Evolutionary conservation across 2,329 filamentous ascomycete species (phyloP).

Genomic region (Dryadomyces sulphureus): DNA sequence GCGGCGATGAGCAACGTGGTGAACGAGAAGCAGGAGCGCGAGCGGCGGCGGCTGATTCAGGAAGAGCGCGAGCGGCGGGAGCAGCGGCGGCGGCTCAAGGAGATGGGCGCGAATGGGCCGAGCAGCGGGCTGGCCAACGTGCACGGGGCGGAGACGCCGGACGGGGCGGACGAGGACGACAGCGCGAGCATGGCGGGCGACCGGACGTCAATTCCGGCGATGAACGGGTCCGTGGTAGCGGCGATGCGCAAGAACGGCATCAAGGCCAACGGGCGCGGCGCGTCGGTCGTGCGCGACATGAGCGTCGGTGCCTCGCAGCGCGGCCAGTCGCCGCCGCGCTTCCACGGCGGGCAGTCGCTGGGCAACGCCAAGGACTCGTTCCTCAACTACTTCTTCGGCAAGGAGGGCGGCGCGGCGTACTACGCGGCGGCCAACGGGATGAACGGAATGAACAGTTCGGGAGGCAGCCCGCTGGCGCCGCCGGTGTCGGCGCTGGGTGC

Average conservation of each 20-base stretch:
- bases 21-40: conserved; percentile 83
- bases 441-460: no score
- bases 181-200: conserved; percentile 40
- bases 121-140: conserved; percentile 32
- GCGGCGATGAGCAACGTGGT: conserved; percentile 97
- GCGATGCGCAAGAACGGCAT: conserved; percentile 20
- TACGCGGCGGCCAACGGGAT: conserved; percentile 9
- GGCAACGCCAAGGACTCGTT: conserved; percentile 74
- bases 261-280: conserved; percentile 62
- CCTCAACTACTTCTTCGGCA: conserved; percentile 97
- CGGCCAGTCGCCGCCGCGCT: conserved; percentile 45
- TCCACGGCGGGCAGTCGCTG: conserved; percentile 42
- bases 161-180: conserved; percentile 42
- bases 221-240: conserved; percentile 24
- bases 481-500: conserved; percentile 9
- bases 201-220: conserved; percentile 12
- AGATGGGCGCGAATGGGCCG: conserved; percentile 56
- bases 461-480: background rate
- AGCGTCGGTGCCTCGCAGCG: conserved; percentile 54
- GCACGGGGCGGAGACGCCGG: conserved; percentile 28
- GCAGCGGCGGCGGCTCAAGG: conserved; percentile 65
- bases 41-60: conserved; percentile 63
- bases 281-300: conserved; percentile 58
- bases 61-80: conserved; percentile 83
- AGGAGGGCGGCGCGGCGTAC: conserved; percentile 49